Base-by-base conservation (phyloP, 106 monocot genomes). In the Gastrodia elata region DNA sequence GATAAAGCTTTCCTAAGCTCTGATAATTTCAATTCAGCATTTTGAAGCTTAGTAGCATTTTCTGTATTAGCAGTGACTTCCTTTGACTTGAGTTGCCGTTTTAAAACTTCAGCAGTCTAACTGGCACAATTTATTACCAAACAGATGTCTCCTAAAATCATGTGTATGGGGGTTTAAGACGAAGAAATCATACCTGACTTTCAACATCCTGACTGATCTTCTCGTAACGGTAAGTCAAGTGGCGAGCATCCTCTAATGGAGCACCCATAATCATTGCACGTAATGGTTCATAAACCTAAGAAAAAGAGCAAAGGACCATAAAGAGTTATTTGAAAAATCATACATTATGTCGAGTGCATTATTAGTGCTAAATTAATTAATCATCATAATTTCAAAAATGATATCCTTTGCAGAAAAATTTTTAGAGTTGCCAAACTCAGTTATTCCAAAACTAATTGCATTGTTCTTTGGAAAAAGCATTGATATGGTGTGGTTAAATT, bases 181-280 rank as follows among this genome's bases (percentile, higher is more conserved):
- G 8, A 32, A 24, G 24, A 25, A 67, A 56, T 11, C 56, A 15
- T 77, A 95, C 96, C 89, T 96, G 92, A 72, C 86, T 71, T 79
- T 97, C 97, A 37, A 91, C 83, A 69, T 97, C 97, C 48, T 85
- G 85, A 73, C 86, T 90, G 43, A 90, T 79, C 36, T 80, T 73
- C 77, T 91, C 81, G 67, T 93, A 97, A 32, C 83, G 88, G 70
- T 97, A 80, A 39, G 90, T 90, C 77, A 97, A 87, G 34, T 84
- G 84, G 73, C 93, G 92, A 70, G 97, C 97, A 88, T 97, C 97
- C 74, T 97, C 97, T 70, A 97, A 86, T 76, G 97, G 97, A 76
- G 97, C 97, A 39, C 84, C 70, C 75, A 75, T 74, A 71, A 97
- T 82, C 90, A 97, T 90, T 71, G 78, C 52, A 20, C 86, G 84